Evolutionary conservation across 108 stramenopile genomes (phyloP).

Genomic region (Seminavis robusta): DNA sequence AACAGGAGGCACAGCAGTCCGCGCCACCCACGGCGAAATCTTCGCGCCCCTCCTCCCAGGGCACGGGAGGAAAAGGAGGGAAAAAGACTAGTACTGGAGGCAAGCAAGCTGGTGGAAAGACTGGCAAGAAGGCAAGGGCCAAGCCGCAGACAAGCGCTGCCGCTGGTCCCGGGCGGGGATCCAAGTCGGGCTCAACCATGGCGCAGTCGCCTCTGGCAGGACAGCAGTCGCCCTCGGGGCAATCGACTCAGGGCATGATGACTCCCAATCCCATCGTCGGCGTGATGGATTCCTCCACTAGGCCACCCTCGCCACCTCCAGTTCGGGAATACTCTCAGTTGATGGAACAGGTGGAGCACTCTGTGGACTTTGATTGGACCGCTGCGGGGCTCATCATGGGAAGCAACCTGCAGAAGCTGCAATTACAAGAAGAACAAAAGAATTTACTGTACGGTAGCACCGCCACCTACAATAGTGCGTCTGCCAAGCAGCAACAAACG

Average conservation of each 20-base stretch:
- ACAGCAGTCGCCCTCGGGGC: conserved; percentile 2
- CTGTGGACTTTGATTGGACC: conserved; percentile 55
- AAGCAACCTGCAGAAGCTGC: conserved; percentile 26
- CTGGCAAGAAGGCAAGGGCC: neutral
- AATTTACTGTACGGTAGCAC: conserved; percentile 52
- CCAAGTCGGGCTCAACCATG: neutral
- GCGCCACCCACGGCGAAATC: too few relatives aligned
- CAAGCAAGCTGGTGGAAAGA: too few relatives aligned
- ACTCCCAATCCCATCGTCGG: neutral
- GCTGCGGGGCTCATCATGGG: conserved; percentile 45
- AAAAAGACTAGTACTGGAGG: too few relatives aligned
- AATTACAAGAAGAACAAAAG: conserved; percentile 52
- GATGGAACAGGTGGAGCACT: conserved; percentile 77
- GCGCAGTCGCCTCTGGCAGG: neutral
- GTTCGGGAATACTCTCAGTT: conserved; percentile 56
- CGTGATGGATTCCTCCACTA: neutral
- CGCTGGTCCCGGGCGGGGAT: conserved; percentile 4
- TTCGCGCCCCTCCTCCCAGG: too few relatives aligned
- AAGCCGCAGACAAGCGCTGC: neutral
- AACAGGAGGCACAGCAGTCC: too few relatives aligned
- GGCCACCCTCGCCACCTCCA: conserved; percentile 15
- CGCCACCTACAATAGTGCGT: conserved; percentile 2
- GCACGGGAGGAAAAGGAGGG: too few relatives aligned
- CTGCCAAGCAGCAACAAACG: neutral
- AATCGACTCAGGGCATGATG: too few relatives aligned